A percentile compares a stretch with the other conserved stretches of the same genome.
Evolutionary conservation across 139 green algal species (phyloP).

Genomic region (Chlorella sp.): DNA sequence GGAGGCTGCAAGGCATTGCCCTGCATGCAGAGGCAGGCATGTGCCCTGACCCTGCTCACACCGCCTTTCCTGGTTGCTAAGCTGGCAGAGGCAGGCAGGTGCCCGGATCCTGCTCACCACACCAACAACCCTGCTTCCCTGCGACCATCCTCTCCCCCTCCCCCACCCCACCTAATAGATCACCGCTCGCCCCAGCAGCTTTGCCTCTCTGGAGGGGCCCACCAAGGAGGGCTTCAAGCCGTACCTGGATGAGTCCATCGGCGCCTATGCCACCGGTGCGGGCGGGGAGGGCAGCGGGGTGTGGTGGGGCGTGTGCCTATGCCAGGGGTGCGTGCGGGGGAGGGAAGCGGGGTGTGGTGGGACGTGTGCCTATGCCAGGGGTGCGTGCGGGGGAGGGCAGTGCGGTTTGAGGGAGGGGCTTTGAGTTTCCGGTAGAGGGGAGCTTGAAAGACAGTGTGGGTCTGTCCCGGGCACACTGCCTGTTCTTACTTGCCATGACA

Average conservation of each 20-base stretch:
- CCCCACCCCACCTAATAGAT: not conserved
- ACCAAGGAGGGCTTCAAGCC: conserved; percentile 13
- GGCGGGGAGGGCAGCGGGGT: not conserved
- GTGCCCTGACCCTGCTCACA: not conserved
- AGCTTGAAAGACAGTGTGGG: no score
- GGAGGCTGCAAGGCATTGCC: not conserved
- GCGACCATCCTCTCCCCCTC: not conserved
- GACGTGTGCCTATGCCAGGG: not conserved
- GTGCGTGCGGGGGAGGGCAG: not conserved
- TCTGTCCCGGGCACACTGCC: no score
- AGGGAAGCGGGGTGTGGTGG: not conserved
- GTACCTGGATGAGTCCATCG: conserved; percentile 9
- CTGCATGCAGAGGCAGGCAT: not conserved
- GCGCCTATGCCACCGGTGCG: conserved; percentile 8
- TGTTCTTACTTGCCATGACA: no score
- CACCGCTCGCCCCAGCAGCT: not conserved
- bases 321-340: not conserved
- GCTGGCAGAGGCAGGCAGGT: no score
- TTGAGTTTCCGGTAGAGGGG: not conserved
- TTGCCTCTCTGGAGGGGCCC: conserved; percentile 18
- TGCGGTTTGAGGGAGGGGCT: not conserved
- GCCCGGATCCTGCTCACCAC: not conserved
- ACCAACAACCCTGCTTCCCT: not conserved
- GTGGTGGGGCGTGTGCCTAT: not conserved
- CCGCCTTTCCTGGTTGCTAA: no score